A percentile compares a stretch with the other conserved stretches of the same genome.
Evolutionary conservation across 768 basidiomycete species (phyloP).

Genomic region (Boletus patriciae): DNA sequence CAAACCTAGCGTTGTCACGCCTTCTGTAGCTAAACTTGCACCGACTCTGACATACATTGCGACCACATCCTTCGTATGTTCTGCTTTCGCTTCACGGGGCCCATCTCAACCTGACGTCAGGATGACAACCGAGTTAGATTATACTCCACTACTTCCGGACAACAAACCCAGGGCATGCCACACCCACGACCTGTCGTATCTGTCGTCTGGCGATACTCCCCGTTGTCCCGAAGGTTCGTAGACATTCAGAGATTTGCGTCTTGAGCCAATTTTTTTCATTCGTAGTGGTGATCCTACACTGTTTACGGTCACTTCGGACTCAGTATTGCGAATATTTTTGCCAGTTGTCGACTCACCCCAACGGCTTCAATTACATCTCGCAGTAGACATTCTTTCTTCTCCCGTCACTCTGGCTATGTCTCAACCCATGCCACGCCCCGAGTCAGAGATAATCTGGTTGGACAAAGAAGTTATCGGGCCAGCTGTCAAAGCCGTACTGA

Average conservation of each 20-base stretch:
- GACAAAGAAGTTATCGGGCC: constrained; percentile 60
- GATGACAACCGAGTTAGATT: constrained; percentile 58
- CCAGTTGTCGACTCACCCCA: constrained; percentile 87
- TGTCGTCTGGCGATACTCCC: constrained; percentile 71
- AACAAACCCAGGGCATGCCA: constrained; percentile 62
- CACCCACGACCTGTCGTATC: constrained; percentile 76
- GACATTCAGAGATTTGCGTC: background rate
- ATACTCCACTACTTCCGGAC: constrained; percentile 72
- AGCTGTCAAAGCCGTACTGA: constrained; percentile 46
- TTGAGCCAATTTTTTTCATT: constrained; percentile 5
- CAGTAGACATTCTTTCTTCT: constrained; percentile 71
- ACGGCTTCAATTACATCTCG: constrained; percentile 79
- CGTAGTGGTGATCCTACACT: constrained; percentile 72
- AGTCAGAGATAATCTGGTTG: constrained; percentile 65
- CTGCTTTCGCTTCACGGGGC: background rate
- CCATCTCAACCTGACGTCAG: constrained; percentile 36
- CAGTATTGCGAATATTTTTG: constrained; percentile 79
- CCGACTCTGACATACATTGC: constrained; percentile 77
- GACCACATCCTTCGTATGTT: constrained; percentile 55
- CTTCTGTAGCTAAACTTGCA: constrained; percentile 61
- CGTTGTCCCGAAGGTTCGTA: constrained; percentile 61
- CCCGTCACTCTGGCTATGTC: constrained; percentile 42
- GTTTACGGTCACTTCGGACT: constrained; percentile 82
- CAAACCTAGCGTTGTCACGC: constrained; percentile 45
- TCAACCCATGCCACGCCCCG: constrained; percentile 23